Percentiles rank a stretch among this genome's conserved stretches.
Evolutionary conservation across 2,329 filamentous ascomycete genomes (phyloP).

Genomic region (Paecilomyces variotii): DNA sequence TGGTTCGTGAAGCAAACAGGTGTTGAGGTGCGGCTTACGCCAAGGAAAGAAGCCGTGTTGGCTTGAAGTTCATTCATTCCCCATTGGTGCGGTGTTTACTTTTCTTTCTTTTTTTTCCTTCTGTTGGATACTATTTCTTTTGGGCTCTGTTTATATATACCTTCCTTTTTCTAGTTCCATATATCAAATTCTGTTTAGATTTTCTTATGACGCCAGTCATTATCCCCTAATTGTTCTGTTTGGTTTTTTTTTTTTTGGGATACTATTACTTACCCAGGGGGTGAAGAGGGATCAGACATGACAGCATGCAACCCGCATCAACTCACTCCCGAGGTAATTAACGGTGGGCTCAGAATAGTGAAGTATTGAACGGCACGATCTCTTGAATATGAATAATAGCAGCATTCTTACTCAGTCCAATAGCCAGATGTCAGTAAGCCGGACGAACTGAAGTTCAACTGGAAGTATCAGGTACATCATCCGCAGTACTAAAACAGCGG

Average conservation of each 20-base stretch:
- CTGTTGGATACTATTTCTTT: not conserved
- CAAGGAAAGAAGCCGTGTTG: not conserved
- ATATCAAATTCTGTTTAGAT: not conserved
- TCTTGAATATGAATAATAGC: too few species aligned
- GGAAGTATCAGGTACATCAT: not conserved
- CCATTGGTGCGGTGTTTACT: not conserved
- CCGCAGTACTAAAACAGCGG: not conserved
- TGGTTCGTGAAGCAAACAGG: slow-evolving; percentile 14
- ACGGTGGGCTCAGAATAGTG: not conserved
- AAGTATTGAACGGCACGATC: not conserved
- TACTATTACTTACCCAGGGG: not conserved
- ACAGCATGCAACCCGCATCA: not conserved
- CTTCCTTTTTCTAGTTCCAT: not conserved
- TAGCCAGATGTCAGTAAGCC: not conserved
- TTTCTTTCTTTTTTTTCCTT: not conserved
- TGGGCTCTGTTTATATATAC: not conserved
- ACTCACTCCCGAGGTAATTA: not conserved
- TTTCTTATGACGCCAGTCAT: too few species aligned
- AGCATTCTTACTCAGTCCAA: too few species aligned
- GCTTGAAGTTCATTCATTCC: not conserved
- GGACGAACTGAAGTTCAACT: not conserved
- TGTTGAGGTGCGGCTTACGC: slow-evolving; percentile 5
- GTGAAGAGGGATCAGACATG: not conserved
- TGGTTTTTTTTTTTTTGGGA: not conserved
- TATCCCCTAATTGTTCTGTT: not conserved